Evolutionary conservation across 2,329 filamentous ascomycete species (phyloP).

Genomic region (Fonsecaea erecta): DNA sequence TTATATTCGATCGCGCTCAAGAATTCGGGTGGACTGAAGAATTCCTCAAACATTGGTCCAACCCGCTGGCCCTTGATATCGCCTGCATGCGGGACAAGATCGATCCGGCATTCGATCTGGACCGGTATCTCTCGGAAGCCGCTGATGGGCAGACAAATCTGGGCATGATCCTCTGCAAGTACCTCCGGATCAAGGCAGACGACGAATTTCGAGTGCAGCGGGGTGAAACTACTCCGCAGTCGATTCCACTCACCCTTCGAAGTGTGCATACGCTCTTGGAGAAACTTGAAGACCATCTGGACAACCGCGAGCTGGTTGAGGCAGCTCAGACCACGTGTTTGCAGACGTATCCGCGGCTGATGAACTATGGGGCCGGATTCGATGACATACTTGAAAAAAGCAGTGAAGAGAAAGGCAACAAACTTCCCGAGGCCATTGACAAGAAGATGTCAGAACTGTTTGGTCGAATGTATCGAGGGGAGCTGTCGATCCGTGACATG

Average conservation of each 20-base stretch:
- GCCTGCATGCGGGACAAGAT: constrained; percentile 83
- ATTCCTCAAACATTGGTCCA: constrained; percentile 71
- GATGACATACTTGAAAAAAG: constrained; percentile 91
- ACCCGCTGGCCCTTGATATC: constrained; percentile 84
- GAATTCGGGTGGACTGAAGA: constrained; percentile 84
- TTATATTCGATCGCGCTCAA: constrained; percentile 78
- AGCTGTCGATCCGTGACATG: constrained; percentile 83
- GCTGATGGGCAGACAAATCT: constrained; percentile 34
- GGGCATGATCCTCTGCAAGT: constrained; percentile 67
- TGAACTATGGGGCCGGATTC: constrained; percentile 93
- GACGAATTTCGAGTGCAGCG: constrained; percentile 78
- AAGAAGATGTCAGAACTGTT: constrained; percentile 96
- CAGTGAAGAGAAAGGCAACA: constrained; percentile 74
- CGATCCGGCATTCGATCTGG: constrained; percentile 64
- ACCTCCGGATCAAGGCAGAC: constrained; percentile 81
- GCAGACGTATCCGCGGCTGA: constrained; percentile 87
- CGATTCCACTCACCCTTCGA: constrained; percentile 78
- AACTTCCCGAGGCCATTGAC: constrained; percentile 77
- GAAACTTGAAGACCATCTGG: constrained; percentile 72
- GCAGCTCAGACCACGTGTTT: constrained; percentile 85
- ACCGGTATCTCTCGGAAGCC: constrained; percentile 75
- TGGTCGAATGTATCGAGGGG: constrained; percentile 95
- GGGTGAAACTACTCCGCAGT: constrained; percentile 68
- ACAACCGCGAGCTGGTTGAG: constrained; percentile 71
- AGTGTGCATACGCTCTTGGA: constrained; percentile 81